These are phyloP conservation scores for Candida boidinii DNA, from an alignment of 805 yeast genomes.

Conservation along the genomic window DNA sequence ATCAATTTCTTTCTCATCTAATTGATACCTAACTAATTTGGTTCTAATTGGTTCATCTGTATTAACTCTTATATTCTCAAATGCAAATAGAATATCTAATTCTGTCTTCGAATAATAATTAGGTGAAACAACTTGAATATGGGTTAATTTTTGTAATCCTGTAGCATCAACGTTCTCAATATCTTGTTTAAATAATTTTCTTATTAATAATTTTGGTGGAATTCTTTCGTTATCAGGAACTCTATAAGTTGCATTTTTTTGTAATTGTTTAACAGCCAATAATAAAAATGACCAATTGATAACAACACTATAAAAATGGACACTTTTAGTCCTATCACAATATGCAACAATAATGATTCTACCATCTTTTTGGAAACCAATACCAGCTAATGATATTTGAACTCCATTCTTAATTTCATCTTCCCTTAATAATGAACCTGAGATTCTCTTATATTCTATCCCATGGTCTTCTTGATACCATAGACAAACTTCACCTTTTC, in stretches of 20 bases:
- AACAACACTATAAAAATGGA: slow-evolving; percentile 32
- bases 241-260: slow-evolving; percentile 37
- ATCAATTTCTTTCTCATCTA: slow-evolving; percentile 9
- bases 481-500: slow-evolving; percentile 49
- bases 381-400: slow-evolving; percentile 29
- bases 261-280: slow-evolving; percentile 37
- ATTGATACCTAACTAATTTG: slow-evolving; percentile 17
- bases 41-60: slow-evolving; percentile 10
- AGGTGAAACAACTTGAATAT: slow-evolving; percentile 39
- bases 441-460: slow-evolving; percentile 41
- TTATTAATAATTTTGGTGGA: slow-evolving; percentile 30
- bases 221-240: slow-evolving; percentile 38
- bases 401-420: too few relatives aligned
- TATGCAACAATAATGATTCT: slow-evolving; percentile 33
- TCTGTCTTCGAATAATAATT: slow-evolving; percentile 31
- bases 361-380: slow-evolving; percentile 46
- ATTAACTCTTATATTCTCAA: slow-evolving; percentile 21
- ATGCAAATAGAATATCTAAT: slow-evolving; percentile 38
- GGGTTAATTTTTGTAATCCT: slow-evolving; percentile 18
- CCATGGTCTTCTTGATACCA: slow-evolving; percentile 61
- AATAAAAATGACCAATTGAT: slow-evolving; percentile 51
- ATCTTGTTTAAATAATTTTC: slow-evolving; percentile 21
- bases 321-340: slow-evolving; percentile 24
- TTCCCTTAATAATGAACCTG: slow-evolving; percentile 22
- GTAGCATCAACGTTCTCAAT: slow-evolving; percentile 21